Evolutionary conservation across 2,329 filamentous ascomycete genomes (phyloP), one percentile per base, ranked within the genome.

Genomic region (Hymenoscyphus fraxineus): DNA sequence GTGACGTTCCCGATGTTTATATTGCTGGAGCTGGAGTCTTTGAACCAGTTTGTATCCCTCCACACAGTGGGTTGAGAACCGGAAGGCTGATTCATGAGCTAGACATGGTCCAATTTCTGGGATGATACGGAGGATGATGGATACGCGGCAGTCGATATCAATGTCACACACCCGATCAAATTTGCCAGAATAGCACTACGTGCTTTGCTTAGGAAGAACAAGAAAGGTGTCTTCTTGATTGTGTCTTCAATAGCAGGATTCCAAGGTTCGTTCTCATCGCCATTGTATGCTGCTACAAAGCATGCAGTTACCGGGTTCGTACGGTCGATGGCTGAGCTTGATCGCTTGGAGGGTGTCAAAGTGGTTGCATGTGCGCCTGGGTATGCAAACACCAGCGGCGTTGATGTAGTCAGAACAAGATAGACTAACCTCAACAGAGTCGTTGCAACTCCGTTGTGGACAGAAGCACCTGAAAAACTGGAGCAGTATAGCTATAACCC

Each of bases 291-390:
- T 59, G 76, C 78, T 0, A 71, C 71, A 6, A 79, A 79, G 65
- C 76, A 78, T 61, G 77, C 75, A 0, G 61, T 78, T n/a, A 73
- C 78, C 5, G 77, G 77, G 0, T 78, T 79, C 61, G 71, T 73
- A 13, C 73, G 75, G 44, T 75, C 73, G 9, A 72, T 79, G 73
- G 72, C 68, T 7, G 67, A 70, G 10, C 70, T 74, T 1, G 75
- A 78, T 58, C 39, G 60, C 16, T 66, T 74, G 44, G 73, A 77
- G 64, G 69, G 73, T n/a, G 66, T 77, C 54, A 78, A 76, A 64
- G 69, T 78, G 56, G 71, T 74, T 5, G 72, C 70, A 31, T 68
- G 77, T 12, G 73, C 68, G 54, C 76, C 75, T 5, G 75, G 75
- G 56, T 73, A 65, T 64, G 65, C 65, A 9, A 16, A 16, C 15